Evolutionary conservation across 1,284 basidiomycete genomes (phyloP).

Genomic region (Cerrena zonata): DNA sequence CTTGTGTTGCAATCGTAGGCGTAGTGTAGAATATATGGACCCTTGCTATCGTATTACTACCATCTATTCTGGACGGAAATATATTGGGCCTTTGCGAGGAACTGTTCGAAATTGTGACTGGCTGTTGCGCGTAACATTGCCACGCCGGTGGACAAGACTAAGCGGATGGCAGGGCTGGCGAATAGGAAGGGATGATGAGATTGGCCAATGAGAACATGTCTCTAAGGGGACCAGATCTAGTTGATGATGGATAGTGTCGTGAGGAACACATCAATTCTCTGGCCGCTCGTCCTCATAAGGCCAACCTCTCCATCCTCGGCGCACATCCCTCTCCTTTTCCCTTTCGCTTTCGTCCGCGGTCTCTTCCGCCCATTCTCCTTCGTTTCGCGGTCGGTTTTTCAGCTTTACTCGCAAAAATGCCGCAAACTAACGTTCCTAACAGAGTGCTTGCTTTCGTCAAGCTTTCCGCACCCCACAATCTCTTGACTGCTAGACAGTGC

Average conservation of each 20-base stretch:
- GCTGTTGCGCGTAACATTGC: not conserved
- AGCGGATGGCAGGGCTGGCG: conserved; percentile 2
- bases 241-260: conserved; percentile 23
- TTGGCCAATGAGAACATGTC: conserved; percentile 25
- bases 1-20: too few species aligned
- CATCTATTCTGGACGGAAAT: not conserved
- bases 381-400: conserved; percentile 11
- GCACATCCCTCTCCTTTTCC: conserved; percentile 29
- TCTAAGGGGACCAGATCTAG: conserved; percentile 32
- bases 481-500: conserved; percentile 30
- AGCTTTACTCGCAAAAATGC: not conserved
- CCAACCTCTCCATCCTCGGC: conserved; percentile 26
- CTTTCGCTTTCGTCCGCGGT: conserved; percentile 39
- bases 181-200: conserved; percentile 12
- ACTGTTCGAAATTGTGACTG: not conserved
- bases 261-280: conserved; percentile 19
- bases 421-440: conserved; percentile 21
- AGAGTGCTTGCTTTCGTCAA: conserved; percentile 29
- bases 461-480: conserved; percentile 28
- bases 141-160: not conserved
- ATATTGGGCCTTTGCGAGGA: not conserved
- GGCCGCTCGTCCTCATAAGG: conserved; percentile 20
- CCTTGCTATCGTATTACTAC: not conserved
- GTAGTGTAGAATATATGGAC: not conserved
- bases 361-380: conserved; percentile 15